These are phyloP conservation scores for Hirsutella rhossiliensis DNA, from an alignment of 2,329 filamentous ascomycete genomes.

Conservation along the genomic window DNA sequence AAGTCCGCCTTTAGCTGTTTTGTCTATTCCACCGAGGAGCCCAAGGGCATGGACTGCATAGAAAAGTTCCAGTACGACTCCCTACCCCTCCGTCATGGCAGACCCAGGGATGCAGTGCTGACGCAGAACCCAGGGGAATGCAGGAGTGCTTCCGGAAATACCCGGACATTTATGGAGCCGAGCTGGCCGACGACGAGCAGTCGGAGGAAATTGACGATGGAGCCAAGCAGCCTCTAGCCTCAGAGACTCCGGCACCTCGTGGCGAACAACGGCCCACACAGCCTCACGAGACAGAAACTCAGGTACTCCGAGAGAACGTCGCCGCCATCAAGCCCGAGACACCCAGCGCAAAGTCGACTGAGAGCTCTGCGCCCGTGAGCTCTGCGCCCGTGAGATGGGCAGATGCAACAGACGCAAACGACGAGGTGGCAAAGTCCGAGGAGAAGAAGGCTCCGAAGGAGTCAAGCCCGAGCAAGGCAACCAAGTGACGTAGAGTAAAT, in stretches of 20 bases:
- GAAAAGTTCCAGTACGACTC: constrained; percentile 83
- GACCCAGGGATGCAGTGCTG: constrained; percentile 7
- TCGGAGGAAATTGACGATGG: constrained; percentile 29
- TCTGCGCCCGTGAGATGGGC: constrained; percentile 9
- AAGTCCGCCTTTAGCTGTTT: constrained; percentile 96
- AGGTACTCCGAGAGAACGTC: constrained; percentile 3
- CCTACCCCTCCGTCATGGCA: not conserved
- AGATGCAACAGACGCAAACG: constrained; percentile 18
- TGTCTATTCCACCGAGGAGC: constrained; percentile 87
- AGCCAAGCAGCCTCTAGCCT: constrained; percentile 5
- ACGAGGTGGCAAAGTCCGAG: constrained; percentile 9
- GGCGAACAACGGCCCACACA: too few species aligned
- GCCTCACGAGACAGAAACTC: not conserved
- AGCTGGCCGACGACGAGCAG: constrained; percentile 59
- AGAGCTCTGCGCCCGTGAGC: constrained; percentile 5
- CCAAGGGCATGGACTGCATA: constrained; percentile 96
- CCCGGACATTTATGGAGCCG: constrained; percentile 84
- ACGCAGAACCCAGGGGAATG: constrained; percentile 59
- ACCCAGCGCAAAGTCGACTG: constrained; percentile 3
- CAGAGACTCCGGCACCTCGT: too few species aligned
- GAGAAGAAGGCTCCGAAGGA: constrained; percentile 4
- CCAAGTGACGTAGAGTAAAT: not conserved
- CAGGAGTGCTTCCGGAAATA: constrained; percentile 92
- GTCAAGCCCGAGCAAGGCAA: not conserved
- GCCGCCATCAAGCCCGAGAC: constrained; percentile 6